Evolutionary conservation across 2,329 filamentous ascomycete genomes (phyloP), one percentile per base, ranked within the genome.

Genomic region (Chaetomium strumarium): DNA sequence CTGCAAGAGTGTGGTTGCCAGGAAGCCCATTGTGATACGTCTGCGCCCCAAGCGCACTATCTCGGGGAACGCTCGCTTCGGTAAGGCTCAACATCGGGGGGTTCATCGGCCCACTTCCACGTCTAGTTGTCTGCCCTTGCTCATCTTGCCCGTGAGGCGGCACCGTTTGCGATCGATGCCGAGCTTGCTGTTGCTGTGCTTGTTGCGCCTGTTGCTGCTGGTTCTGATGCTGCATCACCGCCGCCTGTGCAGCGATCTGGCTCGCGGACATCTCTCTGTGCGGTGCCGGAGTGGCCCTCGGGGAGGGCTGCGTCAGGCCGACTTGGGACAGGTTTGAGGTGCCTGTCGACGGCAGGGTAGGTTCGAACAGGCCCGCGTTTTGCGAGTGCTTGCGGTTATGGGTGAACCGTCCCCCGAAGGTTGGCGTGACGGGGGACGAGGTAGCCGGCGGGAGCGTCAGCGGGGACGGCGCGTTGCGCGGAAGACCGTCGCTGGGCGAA

Each of bases 211-310:
- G 79, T 39, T 79, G 80, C 70, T 80, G 70, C 52, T 77, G 80
- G 49, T 80, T 75, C 63, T 81, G 81, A 41, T 80, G 72, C 56
- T 67, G 69, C 72, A 88, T 83, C 63, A 86, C 83, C 51, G 88
- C 88, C 10, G 87, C 83, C 68, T 90, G 87, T 16, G 87, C 87
- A 37, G 88, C 88, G 58, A 90, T 89, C 67, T 89, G 85, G 67
- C 86, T 89, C n/a, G 86, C 82, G 1, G 77, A 77, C 56, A 81
- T 68, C 24, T 73, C 67, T 36, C 66, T 65, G 36, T 59, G 62
- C 36, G 57, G 58, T 12, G 68, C 59, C 40, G 63, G 66, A 39
- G 63, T 62, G 13, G 63, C 61, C 16, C 67, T 66, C 40, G 70
- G 70, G 69, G 68, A 83, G 63, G 68, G 65, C 49, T 74, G 69